Evolutionary conservation across 2,329 filamentous ascomycete species (phyloP).

Genomic region (Emericellopsis cladophorae): DNA sequence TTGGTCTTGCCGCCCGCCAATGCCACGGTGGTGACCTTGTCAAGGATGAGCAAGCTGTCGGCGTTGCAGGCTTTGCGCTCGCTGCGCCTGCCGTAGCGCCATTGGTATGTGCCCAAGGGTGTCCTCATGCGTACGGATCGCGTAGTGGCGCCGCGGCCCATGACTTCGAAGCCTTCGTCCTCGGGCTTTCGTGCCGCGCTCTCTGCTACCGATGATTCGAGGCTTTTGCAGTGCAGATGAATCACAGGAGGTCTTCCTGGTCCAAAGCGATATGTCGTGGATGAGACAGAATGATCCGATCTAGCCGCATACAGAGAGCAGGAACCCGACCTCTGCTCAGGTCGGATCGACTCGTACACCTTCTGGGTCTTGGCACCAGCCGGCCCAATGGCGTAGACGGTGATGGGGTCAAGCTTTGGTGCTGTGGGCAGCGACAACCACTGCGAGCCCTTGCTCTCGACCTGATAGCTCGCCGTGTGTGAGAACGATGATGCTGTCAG

Average conservation of each 20-base stretch:
- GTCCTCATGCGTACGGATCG: constrained; percentile 32
- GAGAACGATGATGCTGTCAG: constrained; percentile 17
- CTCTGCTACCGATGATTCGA: background rate
- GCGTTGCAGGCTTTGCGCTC: constrained; percentile 30
- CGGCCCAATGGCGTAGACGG: constrained; percentile 25
- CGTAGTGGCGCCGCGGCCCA: constrained; percentile 26
- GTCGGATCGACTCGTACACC: constrained; percentile 39
- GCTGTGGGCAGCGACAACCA: constrained; percentile 27
- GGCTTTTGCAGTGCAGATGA: constrained; percentile 6
- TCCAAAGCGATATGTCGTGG: constrained; percentile 44
- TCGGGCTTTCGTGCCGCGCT: constrained; percentile 1
- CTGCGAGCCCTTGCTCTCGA: constrained; percentile 31
- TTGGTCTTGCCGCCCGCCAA: constrained; percentile 13
- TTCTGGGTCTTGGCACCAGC: constrained; percentile 20
- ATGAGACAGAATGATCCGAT: constrained; percentile 24
- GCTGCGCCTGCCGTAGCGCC: constrained; percentile 37
- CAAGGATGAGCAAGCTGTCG: constrained; percentile 36
- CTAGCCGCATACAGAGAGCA: constrained; percentile 32
- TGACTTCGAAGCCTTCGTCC: constrained; percentile 12
- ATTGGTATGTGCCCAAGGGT: constrained; percentile 37
- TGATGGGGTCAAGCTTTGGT: constrained; percentile 23
- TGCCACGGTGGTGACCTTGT: constrained; percentile 25
- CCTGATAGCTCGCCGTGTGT: constrained; percentile 31
- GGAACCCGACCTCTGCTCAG: constrained; percentile 29
- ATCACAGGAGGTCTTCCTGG: constrained; percentile 38